Evolutionary conservation across 1,139 yeast species (phyloP).

Genomic region (Schwanniomyces etchellsii): DNA sequence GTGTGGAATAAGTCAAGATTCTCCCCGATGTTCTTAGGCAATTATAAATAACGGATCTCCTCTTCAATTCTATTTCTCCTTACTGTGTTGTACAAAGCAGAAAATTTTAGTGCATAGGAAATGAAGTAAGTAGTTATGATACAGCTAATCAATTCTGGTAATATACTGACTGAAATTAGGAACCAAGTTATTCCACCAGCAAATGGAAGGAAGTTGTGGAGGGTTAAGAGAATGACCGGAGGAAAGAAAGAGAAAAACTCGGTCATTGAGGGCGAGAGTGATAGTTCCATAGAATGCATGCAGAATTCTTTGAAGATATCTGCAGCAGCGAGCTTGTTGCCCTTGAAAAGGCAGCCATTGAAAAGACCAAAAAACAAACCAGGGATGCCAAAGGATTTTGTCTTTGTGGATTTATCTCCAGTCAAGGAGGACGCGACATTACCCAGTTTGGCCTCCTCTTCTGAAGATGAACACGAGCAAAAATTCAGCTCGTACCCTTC

Average conservation of each 20-base stretch:
- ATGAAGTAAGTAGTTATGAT: too few relatives aligned
- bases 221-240: slow-evolving; percentile 41
- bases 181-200: slow-evolving; percentile 35
- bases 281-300: slow-evolving; percentile 32
- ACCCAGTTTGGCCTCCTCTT: slow-evolving; percentile 1
- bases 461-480: slow-evolving; percentile 1
- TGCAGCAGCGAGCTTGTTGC: slow-evolving; percentile 28
- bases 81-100: too few relatives aligned
- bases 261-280: slow-evolving; percentile 7
- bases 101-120: too few relatives aligned
- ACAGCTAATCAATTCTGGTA: too few relatives aligned
- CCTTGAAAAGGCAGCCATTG: slow-evolving; percentile 40
- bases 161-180: too few relatives aligned
- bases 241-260: too few relatives aligned
- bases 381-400: slow-evolving; percentile 49
- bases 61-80: too few relatives aligned
- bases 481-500: not conserved
- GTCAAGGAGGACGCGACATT: slow-evolving; percentile 29
- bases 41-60: too few relatives aligned
- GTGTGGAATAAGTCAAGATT: too few relatives aligned
- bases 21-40: too few relatives aligned
- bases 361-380: slow-evolving; percentile 49
- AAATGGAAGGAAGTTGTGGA: slow-evolving; percentile 45
- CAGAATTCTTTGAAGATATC: slow-evolving; percentile 41
- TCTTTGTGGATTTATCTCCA: slow-evolving; percentile 52